Base-by-base conservation (phyloP, 1,139 yeast species). In the Torulaspora pretoriensis region DNA sequence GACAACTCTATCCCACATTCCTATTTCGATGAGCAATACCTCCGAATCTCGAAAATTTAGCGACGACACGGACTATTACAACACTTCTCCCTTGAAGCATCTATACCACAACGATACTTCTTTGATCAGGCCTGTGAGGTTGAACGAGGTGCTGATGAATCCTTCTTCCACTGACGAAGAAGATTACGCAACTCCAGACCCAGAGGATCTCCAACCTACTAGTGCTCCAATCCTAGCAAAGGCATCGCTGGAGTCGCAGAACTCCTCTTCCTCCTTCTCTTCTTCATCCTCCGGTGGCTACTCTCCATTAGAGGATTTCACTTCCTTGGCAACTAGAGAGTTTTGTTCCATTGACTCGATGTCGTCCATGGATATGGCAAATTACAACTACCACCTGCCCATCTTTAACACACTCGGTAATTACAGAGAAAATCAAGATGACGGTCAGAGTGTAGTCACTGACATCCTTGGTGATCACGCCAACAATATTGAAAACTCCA, bases 51-150 rank as follows among this genome's bases (percentile, higher is more conserved):
- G 65, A 32, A 55, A 49, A 37, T 61, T 63, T 26, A 54, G 56
- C 30, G 59, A 59, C 10, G 56, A 60, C 35, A 62, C 65, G 2
- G 66, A 61, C 34, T 62, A 61, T 39, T 63, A 53, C 42, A 62
- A 63, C 42, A 55, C 61, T 3, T 61, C 65, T 5, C 66, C 67
- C 5, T 48, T 61, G 40, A 61, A 59, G 30, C 63, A 61, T 43
- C 40, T 58, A 22, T 61, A 56, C 46, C 63, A 60, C 46, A 54
- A 55, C 25, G 61, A 57, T 38, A 54, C 60, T 8, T 48, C 55
- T 5, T 32, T 52, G 43, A 49, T 56, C 4, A 55, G 45, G 28
- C 59, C 60, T 12, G 52, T 48, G 10, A 54, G 49, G 29, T 34
- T 52, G 32, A 56, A 56, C 32, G 43, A 50, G 23, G 54, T 53